phyloP scores from a whole-genome alignment of 1,284 basidiomycete genomes.

The Blastosporella zonata region DNA sequence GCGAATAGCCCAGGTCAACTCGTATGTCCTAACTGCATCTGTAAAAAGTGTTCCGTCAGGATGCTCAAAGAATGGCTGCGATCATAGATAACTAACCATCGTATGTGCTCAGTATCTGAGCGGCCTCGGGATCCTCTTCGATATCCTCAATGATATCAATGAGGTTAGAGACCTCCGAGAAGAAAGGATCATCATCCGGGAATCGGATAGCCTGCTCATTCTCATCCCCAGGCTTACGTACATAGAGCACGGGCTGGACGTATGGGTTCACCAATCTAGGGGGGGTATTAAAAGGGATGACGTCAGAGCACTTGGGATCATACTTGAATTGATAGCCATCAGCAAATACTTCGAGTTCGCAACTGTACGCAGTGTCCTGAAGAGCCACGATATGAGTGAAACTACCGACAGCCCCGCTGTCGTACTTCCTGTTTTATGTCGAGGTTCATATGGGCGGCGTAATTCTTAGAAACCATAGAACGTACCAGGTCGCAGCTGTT shows the following conservation, averaged over 20 bases:
- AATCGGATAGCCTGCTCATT: constrained; percentile 75
- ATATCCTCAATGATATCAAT: constrained; percentile 83
- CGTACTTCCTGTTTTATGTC: constrained; percentile 72
- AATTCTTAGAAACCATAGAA: constrained; percentile 4
- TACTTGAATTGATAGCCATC: constrained; percentile 85
- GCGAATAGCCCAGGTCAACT: constrained; percentile 86
- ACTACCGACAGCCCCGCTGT: constrained; percentile 86
- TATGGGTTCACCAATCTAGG: constrained; percentile 84
- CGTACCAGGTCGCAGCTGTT: constrained; percentile 74
- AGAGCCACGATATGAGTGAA: constrained; percentile 87
- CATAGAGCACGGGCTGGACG: constrained; percentile 78
- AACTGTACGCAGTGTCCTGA: constrained; percentile 89
- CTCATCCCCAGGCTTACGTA: constrained; percentile 85
- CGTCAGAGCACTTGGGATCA: constrained; percentile 8
- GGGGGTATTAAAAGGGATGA: background rate
- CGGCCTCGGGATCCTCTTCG: constrained; percentile 66
- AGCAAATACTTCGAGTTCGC: constrained; percentile 89
- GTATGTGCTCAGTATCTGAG: constrained; percentile 70
- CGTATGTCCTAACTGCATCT: constrained; percentile 87
- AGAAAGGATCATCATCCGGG: constrained; percentile 89
- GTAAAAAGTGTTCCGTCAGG: constrained; percentile 6
- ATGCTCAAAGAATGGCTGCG: background rate
- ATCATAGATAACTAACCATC: constrained; percentile 54
- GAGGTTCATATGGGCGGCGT: constrained; percentile 4
- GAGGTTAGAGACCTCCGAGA: constrained; percentile 84